These are phyloP conservation scores for Blastobotrys niveus DNA, from an alignment of 1,139 yeast species.

Conservation along the genomic window DNA sequence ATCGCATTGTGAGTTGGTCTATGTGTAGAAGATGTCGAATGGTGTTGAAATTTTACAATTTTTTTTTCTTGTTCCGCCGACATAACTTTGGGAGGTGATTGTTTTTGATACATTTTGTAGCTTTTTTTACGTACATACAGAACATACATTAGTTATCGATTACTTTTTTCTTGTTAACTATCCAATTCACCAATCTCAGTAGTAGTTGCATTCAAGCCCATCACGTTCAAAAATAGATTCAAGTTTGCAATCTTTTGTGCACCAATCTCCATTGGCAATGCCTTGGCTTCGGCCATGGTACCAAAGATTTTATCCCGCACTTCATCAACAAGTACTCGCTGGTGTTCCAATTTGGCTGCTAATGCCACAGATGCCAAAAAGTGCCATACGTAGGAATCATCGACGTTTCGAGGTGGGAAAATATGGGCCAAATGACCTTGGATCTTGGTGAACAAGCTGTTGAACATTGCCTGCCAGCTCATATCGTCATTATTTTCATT, in stretches of 20 bases:
- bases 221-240: slow-evolving; percentile 89
- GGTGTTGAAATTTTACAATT: slow-evolving; percentile 2
- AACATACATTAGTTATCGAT: background rate
- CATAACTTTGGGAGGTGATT: background rate
- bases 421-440: slow-evolving; percentile 73
- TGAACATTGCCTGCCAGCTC: slow-evolving; percentile 81
- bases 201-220: slow-evolving; percentile 86
- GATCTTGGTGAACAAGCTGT: slow-evolving; percentile 68
- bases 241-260: slow-evolving; percentile 66
- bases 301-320: slow-evolving; percentile 92
- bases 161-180: slow-evolving; percentile 1
- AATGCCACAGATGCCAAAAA: slow-evolving; percentile 89
- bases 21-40: background rate
- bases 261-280: slow-evolving; percentile 49
- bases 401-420: slow-evolving; percentile 73
- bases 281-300: slow-evolving; percentile 77
- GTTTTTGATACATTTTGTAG: background rate
- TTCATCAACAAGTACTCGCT: slow-evolving; percentile 90
- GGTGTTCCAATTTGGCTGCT: slow-evolving; percentile 90
- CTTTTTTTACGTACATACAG: background rate
- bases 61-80: background rate
- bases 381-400: slow-evolving; percentile 93
- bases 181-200: slow-evolving; percentile 35
- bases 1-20: background rate
- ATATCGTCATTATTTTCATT: slow-evolving; percentile 36